A percentile compares a stretch with the other conserved stretches of the same genome.
Evolutionary conservation across 192 early-diverging fungal genomes (phyloP).

Genomic region (Pilobolus umbonatus): DNA sequence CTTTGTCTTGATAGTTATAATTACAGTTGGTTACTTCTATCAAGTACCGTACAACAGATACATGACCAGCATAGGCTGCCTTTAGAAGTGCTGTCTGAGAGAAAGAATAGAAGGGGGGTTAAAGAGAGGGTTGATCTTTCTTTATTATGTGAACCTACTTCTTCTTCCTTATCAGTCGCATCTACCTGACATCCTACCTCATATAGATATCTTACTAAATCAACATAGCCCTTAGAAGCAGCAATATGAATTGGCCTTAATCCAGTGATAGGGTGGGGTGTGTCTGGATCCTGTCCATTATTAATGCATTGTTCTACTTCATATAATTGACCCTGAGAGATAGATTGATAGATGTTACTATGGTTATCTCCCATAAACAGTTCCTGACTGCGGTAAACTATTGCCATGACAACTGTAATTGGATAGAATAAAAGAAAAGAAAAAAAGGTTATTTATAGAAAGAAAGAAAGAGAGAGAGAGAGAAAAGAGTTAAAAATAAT

Average conservation of each 20-base stretch:
- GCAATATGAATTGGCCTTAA: conserved; percentile 56
- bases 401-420: neutral
- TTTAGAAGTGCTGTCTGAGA: conserved; percentile 61
- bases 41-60: conserved; percentile 50
- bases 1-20: conserved; percentile 52
- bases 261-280: conserved; percentile 27
- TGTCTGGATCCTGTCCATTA: conserved; percentile 1
- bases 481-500: neutral
- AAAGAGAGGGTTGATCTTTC: neutral
- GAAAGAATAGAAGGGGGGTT: neutral
- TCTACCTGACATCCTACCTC: conserved; percentile 54
- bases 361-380: too few species aligned
- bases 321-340: neutral
- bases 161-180: conserved; percentile 55
- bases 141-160: conserved; percentile 35
- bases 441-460: too few species aligned
- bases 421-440: neutral
- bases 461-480: conserved; percentile 4
- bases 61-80: conserved; percentile 59
- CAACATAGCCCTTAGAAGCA: conserved; percentile 45
- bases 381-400: too few species aligned
- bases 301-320: neutral
- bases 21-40: conserved; percentile 45
- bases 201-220: conserved; percentile 48
- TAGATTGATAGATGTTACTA: conserved; percentile 1